Conservation (phyloP, 768 basidiomycete genomes). For the Megacollybia marginata region DNA sequence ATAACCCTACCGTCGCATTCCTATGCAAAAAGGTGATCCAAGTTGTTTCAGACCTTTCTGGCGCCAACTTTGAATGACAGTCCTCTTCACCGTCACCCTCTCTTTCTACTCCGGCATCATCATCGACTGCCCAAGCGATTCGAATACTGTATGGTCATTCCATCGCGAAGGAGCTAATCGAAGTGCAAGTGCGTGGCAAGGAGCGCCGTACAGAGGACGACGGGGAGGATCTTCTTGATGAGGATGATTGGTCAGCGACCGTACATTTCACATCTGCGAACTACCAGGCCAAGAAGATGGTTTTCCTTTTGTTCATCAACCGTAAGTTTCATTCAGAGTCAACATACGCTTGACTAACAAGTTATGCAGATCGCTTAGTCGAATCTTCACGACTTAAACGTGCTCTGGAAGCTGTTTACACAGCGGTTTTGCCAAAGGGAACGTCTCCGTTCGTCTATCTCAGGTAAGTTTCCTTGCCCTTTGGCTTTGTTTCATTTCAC, state of each 20-base stretch:
- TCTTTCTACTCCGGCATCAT: slow-evolving; percentile 68
- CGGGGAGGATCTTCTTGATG: slow-evolving; percentile 16
- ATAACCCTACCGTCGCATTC: slow-evolving; percentile 86
- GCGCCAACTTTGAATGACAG: slow-evolving; percentile 28
- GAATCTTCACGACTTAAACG: slow-evolving; percentile 84
- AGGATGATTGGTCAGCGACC: slow-evolving; percentile 62
- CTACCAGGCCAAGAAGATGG: slow-evolving; percentile 80
- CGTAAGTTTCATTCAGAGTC: slow-evolving; percentile 40
- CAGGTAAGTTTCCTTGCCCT: slow-evolving; percentile 43
- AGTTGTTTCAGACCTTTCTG: background rate
- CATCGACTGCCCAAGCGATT: slow-evolving; percentile 63
- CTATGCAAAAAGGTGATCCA: slow-evolving; percentile 80
- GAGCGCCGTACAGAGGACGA: slow-evolving; percentile 12
- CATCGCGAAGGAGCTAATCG: slow-evolving; percentile 68
- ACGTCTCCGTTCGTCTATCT: slow-evolving; percentile 88
- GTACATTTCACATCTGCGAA: slow-evolving; percentile 81
- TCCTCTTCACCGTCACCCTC: slow-evolving; percentile 70
- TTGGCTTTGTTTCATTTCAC: background rate
- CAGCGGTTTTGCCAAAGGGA: slow-evolving; percentile 81
- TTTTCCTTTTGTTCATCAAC: slow-evolving; percentile 91
- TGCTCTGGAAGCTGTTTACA: slow-evolving; percentile 83
- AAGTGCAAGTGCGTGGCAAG: too few relatives aligned
- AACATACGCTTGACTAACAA: background rate
- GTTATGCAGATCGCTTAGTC: slow-evolving; percentile 72
- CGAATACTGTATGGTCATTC: slow-evolving; percentile 74